Percentiles rank a stretch among this genome's conserved stretches.
Conservation (phyloP, 768 basidiomycete genomes). For the Coprinopsis strossmayeri region DNA sequence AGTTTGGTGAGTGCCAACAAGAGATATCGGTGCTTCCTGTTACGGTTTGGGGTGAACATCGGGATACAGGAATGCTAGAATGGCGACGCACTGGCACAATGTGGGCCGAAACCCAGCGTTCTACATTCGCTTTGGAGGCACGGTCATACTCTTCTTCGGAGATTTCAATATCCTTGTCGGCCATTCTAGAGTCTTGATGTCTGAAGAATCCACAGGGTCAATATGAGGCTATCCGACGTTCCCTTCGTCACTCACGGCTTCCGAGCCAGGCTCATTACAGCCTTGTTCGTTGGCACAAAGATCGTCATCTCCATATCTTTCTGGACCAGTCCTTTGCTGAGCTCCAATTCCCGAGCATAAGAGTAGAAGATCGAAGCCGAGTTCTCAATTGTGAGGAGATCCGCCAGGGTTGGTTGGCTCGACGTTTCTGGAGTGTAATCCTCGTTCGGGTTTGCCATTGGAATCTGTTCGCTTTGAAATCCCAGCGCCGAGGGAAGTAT, state of each 20-base stretch:
- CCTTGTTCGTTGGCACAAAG: constrained; percentile 83
- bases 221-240: neutral
- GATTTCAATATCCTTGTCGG: constrained; percentile 43
- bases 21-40: constrained; percentile 42
- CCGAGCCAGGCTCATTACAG: constrained; percentile 69
- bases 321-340: constrained; percentile 47
- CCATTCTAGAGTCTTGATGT: constrained; percentile 46
- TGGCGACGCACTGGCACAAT: constrained; percentile 60
- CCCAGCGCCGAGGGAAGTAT: constrained; percentile 21
- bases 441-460: constrained; percentile 17
- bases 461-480: constrained; percentile 28
- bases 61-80: neutral
- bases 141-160: constrained; percentile 63
- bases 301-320: constrained; percentile 41
- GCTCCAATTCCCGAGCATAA: constrained; percentile 66
- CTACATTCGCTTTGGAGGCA: constrained; percentile 57
- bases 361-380: constrained; percentile 79
- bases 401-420: constrained; percentile 54
- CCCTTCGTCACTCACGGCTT: constrained; percentile 64
- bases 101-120: constrained; percentile 77
- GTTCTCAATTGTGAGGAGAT: constrained; percentile 71
- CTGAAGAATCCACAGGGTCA: constrained; percentile 25
- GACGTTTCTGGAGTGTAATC: constrained; percentile 31
- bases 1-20: constrained; percentile 45
- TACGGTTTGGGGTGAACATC: constrained; percentile 1